Evolutionary conservation across 2,329 filamentous ascomycete species (phyloP).

Genomic region (Escovopsis sp.): DNA sequence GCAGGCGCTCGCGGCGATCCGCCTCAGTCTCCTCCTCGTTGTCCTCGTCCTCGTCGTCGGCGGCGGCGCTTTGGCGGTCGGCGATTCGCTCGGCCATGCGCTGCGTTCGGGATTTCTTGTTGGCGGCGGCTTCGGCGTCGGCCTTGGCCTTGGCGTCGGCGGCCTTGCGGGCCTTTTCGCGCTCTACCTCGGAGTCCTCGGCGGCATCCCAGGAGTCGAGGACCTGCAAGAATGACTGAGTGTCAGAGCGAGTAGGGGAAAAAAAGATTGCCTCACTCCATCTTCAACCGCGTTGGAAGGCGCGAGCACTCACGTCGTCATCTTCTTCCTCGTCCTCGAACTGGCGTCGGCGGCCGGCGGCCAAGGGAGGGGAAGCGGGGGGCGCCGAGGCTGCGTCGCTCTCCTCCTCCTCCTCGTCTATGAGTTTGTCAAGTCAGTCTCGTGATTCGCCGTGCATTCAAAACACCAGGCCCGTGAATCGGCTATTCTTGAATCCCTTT

Average conservation of each 20-base stretch:
- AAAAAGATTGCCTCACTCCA: too few relatives aligned
- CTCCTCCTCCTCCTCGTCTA: conserved; percentile 24
- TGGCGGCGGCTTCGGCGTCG: conserved; percentile 72
- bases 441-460: too few relatives aligned
- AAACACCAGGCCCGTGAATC: too few relatives aligned
- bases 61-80: conserved; percentile 34
- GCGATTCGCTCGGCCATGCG: conserved; percentile 69
- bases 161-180: conserved; percentile 83
- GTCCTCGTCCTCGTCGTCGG: conserved; percentile 37
- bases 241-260: too few relatives aligned
- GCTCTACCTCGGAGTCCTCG: conserved; percentile 92
- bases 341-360: conserved; percentile 34
- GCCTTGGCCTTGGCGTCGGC: conserved; percentile 78
- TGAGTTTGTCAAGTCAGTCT: background rate
- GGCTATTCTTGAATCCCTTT: too few relatives aligned
- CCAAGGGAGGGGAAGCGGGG: conserved; percentile 22
- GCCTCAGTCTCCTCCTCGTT: conserved; percentile 60
- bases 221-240: conserved; percentile 37
- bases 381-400: conserved; percentile 21
- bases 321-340: conserved; percentile 90
- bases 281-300: too few relatives aligned
- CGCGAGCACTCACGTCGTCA: conserved; percentile 47
- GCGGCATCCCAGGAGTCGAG: conserved; percentile 94
- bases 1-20: conserved; percentile 58
- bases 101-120: conserved; percentile 78